phyloP scores from a whole-genome alignment of 2,329 filamentous ascomycete genomes.

The Fusarium stilboides region DNA sequence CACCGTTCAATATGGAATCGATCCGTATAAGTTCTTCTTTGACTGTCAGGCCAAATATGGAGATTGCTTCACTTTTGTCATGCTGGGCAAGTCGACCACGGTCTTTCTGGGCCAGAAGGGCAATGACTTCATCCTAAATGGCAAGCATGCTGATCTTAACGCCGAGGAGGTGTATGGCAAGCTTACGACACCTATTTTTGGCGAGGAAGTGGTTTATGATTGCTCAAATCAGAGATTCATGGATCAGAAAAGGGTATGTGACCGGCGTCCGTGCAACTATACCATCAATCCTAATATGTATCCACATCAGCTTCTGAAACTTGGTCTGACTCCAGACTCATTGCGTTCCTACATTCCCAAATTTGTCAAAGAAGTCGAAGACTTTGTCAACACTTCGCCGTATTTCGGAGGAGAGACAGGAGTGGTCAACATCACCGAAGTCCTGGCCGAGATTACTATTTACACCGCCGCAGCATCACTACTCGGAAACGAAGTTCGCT shows the following conservation, averaged over 20 bases:
- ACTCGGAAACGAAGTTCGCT: conserved; percentile 86
- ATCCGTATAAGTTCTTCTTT: conserved; percentile 89
- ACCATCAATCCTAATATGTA: background rate
- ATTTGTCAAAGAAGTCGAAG: conserved; percentile 80
- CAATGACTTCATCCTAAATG: conserved; percentile 93
- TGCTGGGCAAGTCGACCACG: conserved; percentile 89
- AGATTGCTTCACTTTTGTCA: conserved; percentile 89
- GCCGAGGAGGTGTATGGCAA: conserved; percentile 92
- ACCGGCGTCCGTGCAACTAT: fast-evolving
- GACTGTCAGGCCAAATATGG: conserved; percentile 84
- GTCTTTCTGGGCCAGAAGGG: conserved; percentile 85
- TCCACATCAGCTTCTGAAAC: conserved; percentile 77
- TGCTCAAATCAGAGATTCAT: conserved; percentile 92
- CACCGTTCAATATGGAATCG: conserved; percentile 93
- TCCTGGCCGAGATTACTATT: conserved; percentile 88
- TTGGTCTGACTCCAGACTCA: conserved; percentile 80
- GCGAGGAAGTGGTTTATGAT: conserved; percentile 88
- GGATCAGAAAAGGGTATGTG: conserved; percentile 91
- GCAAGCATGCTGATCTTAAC: conserved; percentile 88
- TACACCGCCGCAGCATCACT: conserved; percentile 91
- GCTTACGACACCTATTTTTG: conserved; percentile 80
- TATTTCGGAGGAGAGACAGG: conserved; percentile 78
- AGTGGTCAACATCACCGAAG: conserved; percentile 77
- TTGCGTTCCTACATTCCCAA: conserved; percentile 82
- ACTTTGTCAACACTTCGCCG: conserved; percentile 77